Conservation (phyloP, 1,284 basidiomycete species). For the Leccinum ponderosum region DNA sequence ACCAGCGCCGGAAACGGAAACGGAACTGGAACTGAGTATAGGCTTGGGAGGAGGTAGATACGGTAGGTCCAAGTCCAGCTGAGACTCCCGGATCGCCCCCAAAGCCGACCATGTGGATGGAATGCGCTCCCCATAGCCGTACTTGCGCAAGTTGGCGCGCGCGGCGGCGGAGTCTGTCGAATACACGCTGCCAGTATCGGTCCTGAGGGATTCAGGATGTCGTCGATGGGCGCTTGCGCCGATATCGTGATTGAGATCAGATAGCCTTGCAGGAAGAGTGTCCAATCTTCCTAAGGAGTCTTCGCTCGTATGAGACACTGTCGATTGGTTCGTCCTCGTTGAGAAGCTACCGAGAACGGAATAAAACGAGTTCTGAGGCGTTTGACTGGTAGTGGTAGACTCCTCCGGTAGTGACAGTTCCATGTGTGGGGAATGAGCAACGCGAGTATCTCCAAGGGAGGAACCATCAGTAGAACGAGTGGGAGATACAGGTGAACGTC, state of each 20-base stretch:
- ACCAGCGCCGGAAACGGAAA: background rate
- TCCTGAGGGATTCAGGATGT: slow-evolving; percentile 5
- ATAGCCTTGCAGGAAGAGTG: background rate
- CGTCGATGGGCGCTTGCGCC: background rate
- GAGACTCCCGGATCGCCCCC: slow-evolving; percentile 14
- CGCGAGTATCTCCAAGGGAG: background rate
- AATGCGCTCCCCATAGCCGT: slow-evolving; percentile 23
- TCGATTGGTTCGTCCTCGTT: background rate
- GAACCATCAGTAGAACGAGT: background rate
- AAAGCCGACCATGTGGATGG: slow-evolving; percentile 29
- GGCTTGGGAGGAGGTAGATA: slow-evolving; percentile 10
- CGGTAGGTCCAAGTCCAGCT: slow-evolving; percentile 13
- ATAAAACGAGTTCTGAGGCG: background rate
- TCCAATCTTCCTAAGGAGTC: background rate
- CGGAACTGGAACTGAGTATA: background rate
- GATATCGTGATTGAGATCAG: slow-evolving; percentile 11
- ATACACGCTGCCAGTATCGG: slow-evolving; percentile 28
- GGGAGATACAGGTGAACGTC: slow-evolving; percentile 12
- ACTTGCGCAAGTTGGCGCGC: slow-evolving; percentile 25
- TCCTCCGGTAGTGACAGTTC: background rate
- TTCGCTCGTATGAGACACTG: background rate
- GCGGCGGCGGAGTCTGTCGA: slow-evolving; percentile 28
- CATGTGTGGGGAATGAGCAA: background rate
- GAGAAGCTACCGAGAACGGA: background rate
- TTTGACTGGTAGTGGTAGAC: background rate